Evolutionary conservation across 2,329 filamentous ascomycete genomes (phyloP), one percentile per base, ranked within the genome.

Genomic region (Penicillium crustosum): DNA sequence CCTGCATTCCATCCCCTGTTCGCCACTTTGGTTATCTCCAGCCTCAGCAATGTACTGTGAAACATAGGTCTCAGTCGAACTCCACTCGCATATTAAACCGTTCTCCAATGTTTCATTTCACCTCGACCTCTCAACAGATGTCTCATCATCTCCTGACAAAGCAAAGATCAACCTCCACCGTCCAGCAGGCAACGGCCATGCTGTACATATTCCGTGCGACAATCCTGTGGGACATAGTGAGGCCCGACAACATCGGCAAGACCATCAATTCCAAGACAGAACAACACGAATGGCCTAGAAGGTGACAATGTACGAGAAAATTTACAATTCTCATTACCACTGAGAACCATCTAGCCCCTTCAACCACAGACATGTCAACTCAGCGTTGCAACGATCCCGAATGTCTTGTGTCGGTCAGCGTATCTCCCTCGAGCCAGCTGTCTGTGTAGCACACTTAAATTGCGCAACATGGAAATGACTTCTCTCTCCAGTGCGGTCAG

Each of bases 141-240:
- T 64, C 53, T 63, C 53, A 38, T 23, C 12, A 53, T 36, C 15
- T 39, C 35, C 21, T 21, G 17, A 41, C 35, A 39, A 21, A 45
- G 29, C 10, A 42, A 15, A 49, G 3, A 19, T 29, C 27, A 49
- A 19, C 21, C 39, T 23, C 36, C 17, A 6, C n/a, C 29, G 8
- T 9, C 15, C 17, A 38, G 42, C 15, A 21, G 9, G 17, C 27
- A 47, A 31, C 17, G 33, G 29, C 12, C n/a, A 39, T 42, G 42
- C 21, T 42, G 42, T 57, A 42, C 49, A 42, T 57, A 44, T 25
- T 7, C 23, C 29, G 38, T 44, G 43, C 53, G 57, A 59, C 49
- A 52, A 59, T 61, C 47, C 31, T 19, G 51, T 55, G 33, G 45
- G 43, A 63, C 61, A 49, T 47, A 41, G 36, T 2, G 35, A 29